These are phyloP conservation scores for Neurospora terricola DNA, from an alignment of 495 filamentous ascomycete genomes.

Conservation along the genomic window DNA sequence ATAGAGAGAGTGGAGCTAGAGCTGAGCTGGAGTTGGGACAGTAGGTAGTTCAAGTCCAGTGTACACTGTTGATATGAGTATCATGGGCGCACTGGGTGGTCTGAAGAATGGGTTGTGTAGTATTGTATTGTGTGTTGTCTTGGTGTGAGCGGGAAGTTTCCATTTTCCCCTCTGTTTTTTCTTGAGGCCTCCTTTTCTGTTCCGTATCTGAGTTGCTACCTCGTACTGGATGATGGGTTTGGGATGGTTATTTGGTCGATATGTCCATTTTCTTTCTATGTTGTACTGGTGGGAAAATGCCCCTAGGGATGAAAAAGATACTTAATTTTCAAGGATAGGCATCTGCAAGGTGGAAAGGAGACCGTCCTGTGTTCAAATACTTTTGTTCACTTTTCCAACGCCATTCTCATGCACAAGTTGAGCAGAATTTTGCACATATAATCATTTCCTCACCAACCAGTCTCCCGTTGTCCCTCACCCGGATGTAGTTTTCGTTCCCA, in stretches of 20 bases:
- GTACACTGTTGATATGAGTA: not conserved
- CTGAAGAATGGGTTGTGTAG: not conserved
- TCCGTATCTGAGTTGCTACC: not conserved
- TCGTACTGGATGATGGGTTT: not conserved
- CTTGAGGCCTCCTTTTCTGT: not conserved
- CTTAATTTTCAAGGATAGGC: not conserved
- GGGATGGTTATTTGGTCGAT: not conserved
- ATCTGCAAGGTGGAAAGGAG: not conserved
- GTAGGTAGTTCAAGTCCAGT: not conserved
- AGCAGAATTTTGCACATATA: not conserved
- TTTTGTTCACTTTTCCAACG: not conserved
- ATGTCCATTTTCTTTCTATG: not conserved
- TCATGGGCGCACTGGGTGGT: not conserved
- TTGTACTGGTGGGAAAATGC: not conserved
- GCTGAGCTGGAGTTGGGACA: no score
- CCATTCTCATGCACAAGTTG: not conserved
- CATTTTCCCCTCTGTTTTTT: not conserved
- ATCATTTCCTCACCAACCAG: not conserved
- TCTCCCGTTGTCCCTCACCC: not conserved
- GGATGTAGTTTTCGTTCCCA: not conserved
- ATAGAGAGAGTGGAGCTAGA: no score
- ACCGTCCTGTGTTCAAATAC: no score
- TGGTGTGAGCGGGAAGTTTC: not conserved
- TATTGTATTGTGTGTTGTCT: not conserved
- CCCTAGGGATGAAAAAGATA: not conserved